Percentiles rank a stretch among this genome's conserved stretches.
Conservation (phyloP, 257 asterid species). For the Nemophila menziesii region DNA sequence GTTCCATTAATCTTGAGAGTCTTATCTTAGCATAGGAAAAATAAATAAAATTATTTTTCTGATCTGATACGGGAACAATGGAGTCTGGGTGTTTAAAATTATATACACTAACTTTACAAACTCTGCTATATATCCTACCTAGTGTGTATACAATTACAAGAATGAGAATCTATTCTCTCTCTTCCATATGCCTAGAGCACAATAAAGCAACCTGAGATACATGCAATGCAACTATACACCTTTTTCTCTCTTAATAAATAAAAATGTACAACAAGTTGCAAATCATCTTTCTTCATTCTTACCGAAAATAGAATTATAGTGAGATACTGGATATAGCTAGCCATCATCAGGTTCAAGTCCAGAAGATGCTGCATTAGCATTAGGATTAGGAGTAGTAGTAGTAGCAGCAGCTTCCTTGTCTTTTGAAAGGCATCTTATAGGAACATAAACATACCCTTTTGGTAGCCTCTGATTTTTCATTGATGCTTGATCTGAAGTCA, state of each 20-base stretch:
- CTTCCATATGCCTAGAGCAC: slow-evolving; percentile 18
- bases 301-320: slow-evolving; percentile 4
- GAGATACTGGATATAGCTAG: not conserved
- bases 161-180: slow-evolving; percentile 29
- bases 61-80: slow-evolving; percentile 15
- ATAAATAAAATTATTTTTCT: slow-evolving; percentile 10
- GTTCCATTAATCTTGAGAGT: too few relatives aligned
- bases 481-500: slow-evolving; percentile 94
- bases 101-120: slow-evolving; percentile 52
- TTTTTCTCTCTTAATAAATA: slow-evolving; percentile 14
- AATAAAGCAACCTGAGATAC: slow-evolving; percentile 28
- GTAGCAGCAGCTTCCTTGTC: slow-evolving; percentile 48
- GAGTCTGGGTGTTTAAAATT: slow-evolving; percentile 17
- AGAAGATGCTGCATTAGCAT: too few relatives aligned
- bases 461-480: slow-evolving; percentile 82
- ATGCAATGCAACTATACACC: slow-evolving; percentile 34
- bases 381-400: too few relatives aligned
- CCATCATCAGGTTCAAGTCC: slow-evolving; percentile 26
- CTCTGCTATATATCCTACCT: slow-evolving; percentile 22
- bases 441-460: slow-evolving; percentile 80
- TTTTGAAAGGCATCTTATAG: slow-evolving; percentile 60
- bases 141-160: slow-evolving; percentile 47
- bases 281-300: slow-evolving; percentile 14
- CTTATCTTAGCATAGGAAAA: too few relatives aligned
- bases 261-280: slow-evolving; percentile 30